Conservation (phyloP, 2,329 filamentous ascomycete species). For the Pseudocercospora macadamiae region DNA sequence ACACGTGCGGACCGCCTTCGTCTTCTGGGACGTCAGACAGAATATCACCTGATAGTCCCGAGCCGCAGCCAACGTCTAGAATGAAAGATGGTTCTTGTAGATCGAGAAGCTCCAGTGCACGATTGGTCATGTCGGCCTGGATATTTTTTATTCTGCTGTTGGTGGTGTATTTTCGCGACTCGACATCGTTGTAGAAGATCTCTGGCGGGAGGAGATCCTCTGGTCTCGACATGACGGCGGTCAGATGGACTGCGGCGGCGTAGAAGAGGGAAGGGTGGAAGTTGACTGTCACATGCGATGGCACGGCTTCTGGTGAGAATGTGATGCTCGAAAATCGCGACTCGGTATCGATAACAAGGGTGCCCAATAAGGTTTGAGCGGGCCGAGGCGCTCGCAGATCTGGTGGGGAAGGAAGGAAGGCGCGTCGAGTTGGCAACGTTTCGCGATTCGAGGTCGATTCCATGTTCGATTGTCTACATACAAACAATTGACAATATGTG, state of each 20-base stretch:
- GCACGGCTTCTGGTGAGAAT: too few relatives aligned
- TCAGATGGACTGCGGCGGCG: neutral
- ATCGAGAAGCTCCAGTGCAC: constrained; percentile 87
- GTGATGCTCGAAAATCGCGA: constrained; percentile 1
- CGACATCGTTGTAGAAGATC: constrained; percentile 94
- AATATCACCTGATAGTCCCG: constrained; percentile 91
- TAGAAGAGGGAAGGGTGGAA: too few relatives aligned
- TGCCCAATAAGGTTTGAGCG: neutral
- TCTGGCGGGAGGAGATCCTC: constrained; percentile 95
- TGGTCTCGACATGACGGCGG: constrained; percentile 81
- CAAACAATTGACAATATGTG: constrained; percentile 67
- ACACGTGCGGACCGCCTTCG: constrained; percentile 83
- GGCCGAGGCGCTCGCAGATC: neutral
- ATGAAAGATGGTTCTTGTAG: constrained; percentile 80
- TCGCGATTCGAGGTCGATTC: neutral
- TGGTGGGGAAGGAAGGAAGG: constrained; percentile 1
- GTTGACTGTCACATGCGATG: too few relatives aligned
- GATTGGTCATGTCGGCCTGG: constrained; percentile 90
- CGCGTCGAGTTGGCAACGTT: neutral
- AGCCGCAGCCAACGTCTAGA: constrained; percentile 95
- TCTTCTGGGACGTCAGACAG: constrained; percentile 70
- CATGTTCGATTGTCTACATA: neutral
- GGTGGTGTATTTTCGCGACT: constrained; percentile 97
- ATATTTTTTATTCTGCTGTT: constrained; percentile 94
- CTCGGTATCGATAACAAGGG: neutral